Base-by-base conservation (phyloP, 495 filamentous ascomycete genomes). In the Tuber magnatum region DNA sequence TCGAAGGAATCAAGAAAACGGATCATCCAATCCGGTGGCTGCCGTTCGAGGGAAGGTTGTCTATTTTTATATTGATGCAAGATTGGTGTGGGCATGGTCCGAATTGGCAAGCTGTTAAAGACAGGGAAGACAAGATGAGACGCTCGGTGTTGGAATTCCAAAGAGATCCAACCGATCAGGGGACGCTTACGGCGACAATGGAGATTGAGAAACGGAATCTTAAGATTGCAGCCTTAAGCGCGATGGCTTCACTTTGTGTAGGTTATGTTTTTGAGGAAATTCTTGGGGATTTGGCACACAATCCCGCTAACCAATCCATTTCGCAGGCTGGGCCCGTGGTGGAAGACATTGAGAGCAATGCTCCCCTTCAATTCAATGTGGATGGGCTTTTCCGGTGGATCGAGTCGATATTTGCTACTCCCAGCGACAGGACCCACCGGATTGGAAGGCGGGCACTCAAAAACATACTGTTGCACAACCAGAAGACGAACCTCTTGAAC, bases 61-160 rank as follows among this genome's bases (percentile, higher is more conserved):
- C 95, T 16, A 90, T 94, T 9, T 99, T 98, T 81, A 90, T 94
- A 8, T 84, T 98, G 44, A 98, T 99, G 94, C 94, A 98, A 82
- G 94, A 98, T 74, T 99, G 95, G 95, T 98, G 96, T 84, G 95
- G 96, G 0, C 96, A 95, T 83, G 97, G 95, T 0, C 93, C 95
- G 9, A 97, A 97, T 82, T 94, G 94, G 81, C 84, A 85, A 44
- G 91, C 94, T 74, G 92, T 97, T 48, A 88, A 90, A 24, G 89
- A 92, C 74, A 87, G 93, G 73, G 95, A 97, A 86, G 92, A 97
- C 73, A 91, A 87, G 69, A 96, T 97, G 92, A 86, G 92, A 75
- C 91, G 93, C 79, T 91, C 91, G 35, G 86, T 93, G 69, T 89
- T 95, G 42, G 85, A 88, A n/a, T 87, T 89, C 22, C 87, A 89